Base-by-base conservation (phyloP, 2,329 filamentous ascomycete genomes). In the Lachnellula arida region DNA sequence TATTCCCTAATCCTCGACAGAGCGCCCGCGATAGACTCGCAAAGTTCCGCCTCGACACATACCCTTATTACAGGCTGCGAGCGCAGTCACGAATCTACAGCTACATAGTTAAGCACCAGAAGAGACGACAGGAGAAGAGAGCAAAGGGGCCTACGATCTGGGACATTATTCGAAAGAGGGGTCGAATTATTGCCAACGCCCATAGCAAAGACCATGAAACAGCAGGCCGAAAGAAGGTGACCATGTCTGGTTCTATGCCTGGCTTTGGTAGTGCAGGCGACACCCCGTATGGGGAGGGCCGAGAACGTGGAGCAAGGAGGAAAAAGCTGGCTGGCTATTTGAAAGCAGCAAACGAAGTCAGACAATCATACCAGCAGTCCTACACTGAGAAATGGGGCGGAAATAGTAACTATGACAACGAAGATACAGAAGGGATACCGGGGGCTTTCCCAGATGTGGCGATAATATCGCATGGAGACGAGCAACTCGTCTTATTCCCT, bases 401-500 rank as follows among this genome's bases (percentile, higher is more conserved):
- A 6, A 69, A 71, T n/a, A 72, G 73, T 28, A 74, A 75, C 35
- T 74, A 63, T n/a, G 57, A 62, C 42, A 74, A 77, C 46, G 74
- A 75, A 46, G 75, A 76, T 66, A 67, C 73, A 71, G 57, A 69
- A 70, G 71, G 78, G 46, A 88, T 89, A 32, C 87, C 90, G 0
- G 88, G 87, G 0, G 84, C 87, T 1, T 97, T 96, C 67, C 90
- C 91, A 0, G 87, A 96, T 63, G 88, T 90, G 17, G 83, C 87
- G n/a, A 88, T 96, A 57, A 82, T 88, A 15, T 81, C 85, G 11
- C 86, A 85, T 59, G 92, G 90, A 12, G 83, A 91, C 58, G 91
- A 97, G 70, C 90, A 97, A 74, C 90, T 99, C 85, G 84, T 99
- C 9, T 71, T 99, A 23, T 99, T 99, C 64, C 94, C 94, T 0